These are phyloP conservation scores for Wickerhamiella occidentalis DNA, from an alignment of 805 yeast species.

Conservation along the genomic window DNA sequence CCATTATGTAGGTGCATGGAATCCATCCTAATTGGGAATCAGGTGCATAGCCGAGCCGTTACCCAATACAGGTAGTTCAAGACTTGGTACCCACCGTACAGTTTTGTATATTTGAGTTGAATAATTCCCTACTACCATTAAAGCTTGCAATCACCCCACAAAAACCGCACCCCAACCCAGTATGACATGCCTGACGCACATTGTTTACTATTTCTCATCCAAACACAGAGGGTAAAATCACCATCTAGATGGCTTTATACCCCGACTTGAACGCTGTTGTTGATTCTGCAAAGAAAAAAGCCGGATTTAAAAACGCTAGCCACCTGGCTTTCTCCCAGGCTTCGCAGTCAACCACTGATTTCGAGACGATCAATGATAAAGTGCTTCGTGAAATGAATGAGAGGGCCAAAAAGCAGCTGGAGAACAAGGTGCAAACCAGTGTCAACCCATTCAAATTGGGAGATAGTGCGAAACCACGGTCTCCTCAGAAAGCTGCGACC, in stretches of 20 bases:
- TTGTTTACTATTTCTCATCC: neutral
- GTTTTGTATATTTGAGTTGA: too few species aligned
- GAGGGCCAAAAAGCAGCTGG: conserved; percentile 21
- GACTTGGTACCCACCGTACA: too few species aligned
- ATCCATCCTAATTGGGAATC: neutral
- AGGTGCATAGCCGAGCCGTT: neutral
- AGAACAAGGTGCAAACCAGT: neutral
- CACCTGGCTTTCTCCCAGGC: conserved; percentile 17
- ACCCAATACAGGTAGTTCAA: neutral
- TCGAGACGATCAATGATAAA: conserved; percentile 26
- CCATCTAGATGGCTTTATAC: conserved; percentile 7
- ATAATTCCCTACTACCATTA: too few species aligned
- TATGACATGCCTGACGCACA: neutral
- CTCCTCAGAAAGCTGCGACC: neutral
- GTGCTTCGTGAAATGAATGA: conserved; percentile 28
- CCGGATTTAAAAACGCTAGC: neutral
- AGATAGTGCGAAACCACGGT: neutral
- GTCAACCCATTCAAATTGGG: conserved; percentile 6
- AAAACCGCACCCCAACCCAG: neutral
- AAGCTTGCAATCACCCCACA: too few species aligned
- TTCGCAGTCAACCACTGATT: conserved; percentile 19
- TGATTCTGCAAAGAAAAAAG: neutral
- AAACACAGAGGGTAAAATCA: neutral
- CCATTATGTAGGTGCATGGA: too few species aligned
- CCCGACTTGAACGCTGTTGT: neutral